A percentile compares a stretch with the other conserved stretches of the same genome.
Evolutionary conservation across 202 grass and related monocot species (phyloP).

Genomic region (Zizania palustris): DNA sequence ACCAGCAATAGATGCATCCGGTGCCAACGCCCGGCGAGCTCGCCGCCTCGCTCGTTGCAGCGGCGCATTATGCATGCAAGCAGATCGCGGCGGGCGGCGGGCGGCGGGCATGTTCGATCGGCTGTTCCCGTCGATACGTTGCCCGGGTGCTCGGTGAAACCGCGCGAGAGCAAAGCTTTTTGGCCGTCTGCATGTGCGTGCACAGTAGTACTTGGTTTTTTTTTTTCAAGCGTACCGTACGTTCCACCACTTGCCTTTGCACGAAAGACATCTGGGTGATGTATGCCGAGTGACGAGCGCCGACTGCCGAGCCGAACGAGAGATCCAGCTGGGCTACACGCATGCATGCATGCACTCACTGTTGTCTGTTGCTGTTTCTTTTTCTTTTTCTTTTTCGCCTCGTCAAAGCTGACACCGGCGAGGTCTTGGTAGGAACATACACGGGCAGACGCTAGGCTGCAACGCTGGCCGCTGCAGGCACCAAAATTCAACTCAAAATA

Average conservation of each 20-base stretch:
- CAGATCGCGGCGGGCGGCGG: too few relatives aligned
- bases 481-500: background rate
- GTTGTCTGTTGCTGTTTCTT: background rate
- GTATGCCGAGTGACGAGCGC: too few relatives aligned
- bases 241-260: slow-evolving; percentile 3
- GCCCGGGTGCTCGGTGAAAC: background rate
- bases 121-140: background rate
- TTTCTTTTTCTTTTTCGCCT: background rate
- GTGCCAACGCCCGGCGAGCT: background rate
- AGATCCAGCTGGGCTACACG: background rate
- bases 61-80: background rate
- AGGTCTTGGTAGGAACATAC: background rate
- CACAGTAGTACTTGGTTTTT: background rate
- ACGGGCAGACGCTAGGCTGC: background rate
- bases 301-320: background rate
- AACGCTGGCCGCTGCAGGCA: background rate
- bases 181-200: background rate
- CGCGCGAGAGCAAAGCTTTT: background rate
- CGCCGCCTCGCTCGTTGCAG: background rate
- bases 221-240: background rate
- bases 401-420: slow-evolving; percentile 27
- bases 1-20: slow-evolving; percentile 1
- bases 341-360: background rate
- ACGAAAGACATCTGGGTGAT: slow-evolving; percentile 16
- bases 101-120: background rate